Evolutionary conservation across 1,139 yeast genomes (phyloP), one percentile per base, ranked within the genome.

Genomic region (Magnusiomyces sp.): DNA sequence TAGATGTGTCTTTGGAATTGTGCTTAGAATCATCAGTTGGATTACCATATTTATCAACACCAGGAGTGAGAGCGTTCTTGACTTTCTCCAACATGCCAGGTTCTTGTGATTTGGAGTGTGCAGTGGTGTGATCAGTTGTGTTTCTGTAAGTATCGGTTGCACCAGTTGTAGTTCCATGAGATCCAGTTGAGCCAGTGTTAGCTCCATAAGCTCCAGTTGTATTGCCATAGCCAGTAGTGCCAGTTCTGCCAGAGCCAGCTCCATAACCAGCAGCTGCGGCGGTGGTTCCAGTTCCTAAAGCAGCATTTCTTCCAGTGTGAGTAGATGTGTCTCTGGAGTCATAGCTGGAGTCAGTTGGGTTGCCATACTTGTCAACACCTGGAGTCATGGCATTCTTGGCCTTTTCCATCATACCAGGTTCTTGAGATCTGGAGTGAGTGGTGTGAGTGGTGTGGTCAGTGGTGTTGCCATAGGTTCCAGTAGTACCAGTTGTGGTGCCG

Each of bases 171-270:
- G 29, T 31, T 17, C 16, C 27, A 7, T 29, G 39, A 19, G 31
- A 47, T 27, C 47, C 40, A 17, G 40, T 27, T 19, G 49, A 51
- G 36, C 46, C 27, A 9, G 38, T 31, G 20, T 23, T 16, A 17
- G 42, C 23, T 16, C 45, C 5, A 16, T 16, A 32, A 38, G 5
- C 39, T 38, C 46, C 19, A 19, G 49, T 39, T 17, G 33, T 37
- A 13, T 33, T 45, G 9, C 39, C 34, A 13, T 46, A 49, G 13
- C 37, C 11, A 27, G 36, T 27, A 11, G 40, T 20, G 11, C 47
- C 47, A 39, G 7, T 3, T 45, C 48, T n/a, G 42, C 29, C 20
- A 49, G 42, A 2, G 51, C 42, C 46, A 9, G 48, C 49, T 2
- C 41, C 11, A 49, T 37, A 33, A 33, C 38, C 38, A 14, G 23